These are phyloP conservation scores for Diaporthe sp. DNA, from an alignment of 2,329 filamentous ascomycete species.

Conservation along the genomic window DNA sequence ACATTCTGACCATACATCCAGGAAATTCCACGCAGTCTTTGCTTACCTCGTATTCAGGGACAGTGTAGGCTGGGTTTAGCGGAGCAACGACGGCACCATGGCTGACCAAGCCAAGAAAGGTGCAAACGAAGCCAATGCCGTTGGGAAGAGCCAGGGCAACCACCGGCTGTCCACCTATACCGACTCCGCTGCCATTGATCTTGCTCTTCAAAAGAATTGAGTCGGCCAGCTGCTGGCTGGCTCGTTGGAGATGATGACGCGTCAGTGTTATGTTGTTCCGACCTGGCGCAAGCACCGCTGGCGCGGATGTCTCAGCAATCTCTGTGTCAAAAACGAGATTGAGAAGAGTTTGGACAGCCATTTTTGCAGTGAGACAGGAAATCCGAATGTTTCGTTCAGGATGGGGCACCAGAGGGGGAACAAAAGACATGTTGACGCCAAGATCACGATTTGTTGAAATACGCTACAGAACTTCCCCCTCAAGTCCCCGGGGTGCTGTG, in stretches of 20 bases:
- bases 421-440: background rate
- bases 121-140: slow-evolving; percentile 75
- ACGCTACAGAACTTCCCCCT: background rate
- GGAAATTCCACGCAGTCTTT: background rate
- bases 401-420: background rate
- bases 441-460: background rate
- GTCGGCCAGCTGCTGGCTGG: background rate
- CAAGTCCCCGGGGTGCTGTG: too few relatives aligned
- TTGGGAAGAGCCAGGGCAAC: slow-evolving; percentile 17
- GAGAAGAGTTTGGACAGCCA: background rate
- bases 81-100: slow-evolving; percentile 87
- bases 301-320: background rate
- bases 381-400: accelerated
- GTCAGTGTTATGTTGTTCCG: background rate
- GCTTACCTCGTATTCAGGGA: slow-evolving; percentile 80
- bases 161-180: slow-evolving; percentile 7
- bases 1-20: too few relatives aligned
- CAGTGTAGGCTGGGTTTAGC: slow-evolving; percentile 90
- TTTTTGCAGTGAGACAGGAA: background rate
- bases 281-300: background rate
- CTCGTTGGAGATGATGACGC: background rate
- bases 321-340: background rate
- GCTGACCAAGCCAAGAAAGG: slow-evolving; percentile 88
- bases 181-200: background rate
- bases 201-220: background rate